Conservation (phyloP, 345 rosid genomes). For the Aegle marmelos region DNA sequence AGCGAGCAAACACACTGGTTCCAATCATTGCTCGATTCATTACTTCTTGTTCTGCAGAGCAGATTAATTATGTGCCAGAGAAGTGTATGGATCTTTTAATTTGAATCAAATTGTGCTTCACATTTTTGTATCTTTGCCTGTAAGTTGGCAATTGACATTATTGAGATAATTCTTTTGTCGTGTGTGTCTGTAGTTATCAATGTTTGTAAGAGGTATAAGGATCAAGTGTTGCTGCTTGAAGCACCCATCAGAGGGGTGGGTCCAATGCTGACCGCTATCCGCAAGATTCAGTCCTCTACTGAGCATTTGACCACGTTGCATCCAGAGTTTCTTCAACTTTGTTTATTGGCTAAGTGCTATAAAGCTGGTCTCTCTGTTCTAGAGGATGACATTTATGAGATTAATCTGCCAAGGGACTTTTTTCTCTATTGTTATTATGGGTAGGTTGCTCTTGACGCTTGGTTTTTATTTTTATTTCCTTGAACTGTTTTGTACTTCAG, state of each 20-base stretch:
- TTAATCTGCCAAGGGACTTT: conserved; percentile 86
- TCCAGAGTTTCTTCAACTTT: conserved; percentile 85
- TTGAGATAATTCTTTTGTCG: conserved; percentile 8
- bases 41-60: conserved; percentile 56
- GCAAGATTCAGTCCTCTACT: conserved; percentile 64
- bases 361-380: conserved; percentile 74
- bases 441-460: conserved; percentile 40
- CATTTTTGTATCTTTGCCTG: neutral
- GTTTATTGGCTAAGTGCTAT: conserved; percentile 71
- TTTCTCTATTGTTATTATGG: conserved; percentile 93
- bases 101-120: neutral
- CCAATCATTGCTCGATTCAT: conserved; percentile 55
- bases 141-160: neutral
- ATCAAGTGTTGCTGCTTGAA: conserved; percentile 55
- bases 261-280: conserved; percentile 67
- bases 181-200: conserved; percentile 49
- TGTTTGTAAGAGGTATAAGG: conserved; percentile 84
- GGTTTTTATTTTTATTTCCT: conserved; percentile 1
- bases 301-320: conserved; percentile 86
- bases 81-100: conserved; percentile 50
- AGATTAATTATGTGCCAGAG: conserved; percentile 69
- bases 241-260: conserved; percentile 73
- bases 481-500: neutral
- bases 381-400: conserved; percentile 81
- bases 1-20: conserved; percentile 44